These are phyloP conservation scores for Barnettozyma populi DNA, from an alignment of 805 yeast species.

Conservation along the genomic window DNA sequence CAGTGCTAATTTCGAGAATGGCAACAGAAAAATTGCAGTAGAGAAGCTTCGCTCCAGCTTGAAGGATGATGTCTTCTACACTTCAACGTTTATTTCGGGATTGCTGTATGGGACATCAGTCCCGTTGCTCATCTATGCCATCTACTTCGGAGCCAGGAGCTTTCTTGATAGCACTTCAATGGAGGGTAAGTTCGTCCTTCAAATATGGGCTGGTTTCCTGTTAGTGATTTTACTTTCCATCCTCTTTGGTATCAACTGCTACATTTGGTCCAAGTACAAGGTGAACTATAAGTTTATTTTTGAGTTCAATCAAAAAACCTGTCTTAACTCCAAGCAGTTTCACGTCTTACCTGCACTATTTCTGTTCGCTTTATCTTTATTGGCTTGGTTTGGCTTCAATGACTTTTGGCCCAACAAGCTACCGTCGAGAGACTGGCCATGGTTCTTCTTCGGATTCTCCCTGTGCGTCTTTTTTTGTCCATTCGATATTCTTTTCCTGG, in stretches of 20 bases:
- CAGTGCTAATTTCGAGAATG: conserved; percentile 61
- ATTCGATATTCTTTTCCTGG: conserved; percentile 44
- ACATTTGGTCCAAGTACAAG: conserved; percentile 66
- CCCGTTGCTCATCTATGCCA: conserved; percentile 59
- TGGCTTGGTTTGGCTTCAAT: conserved; percentile 72
- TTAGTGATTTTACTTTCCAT: conserved; percentile 53
- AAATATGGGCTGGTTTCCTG: conserved; percentile 91
- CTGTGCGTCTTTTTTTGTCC: conserved; percentile 55
- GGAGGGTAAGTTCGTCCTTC: conserved; percentile 60
- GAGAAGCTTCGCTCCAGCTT: conserved; percentile 57
- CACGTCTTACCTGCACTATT: conserved; percentile 58
- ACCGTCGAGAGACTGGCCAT: conserved; percentile 74
- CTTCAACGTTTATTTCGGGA: conserved; percentile 56
- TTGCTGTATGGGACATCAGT: conserved; percentile 61
- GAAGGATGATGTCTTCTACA: conserved; percentile 31
- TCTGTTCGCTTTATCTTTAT: conserved; percentile 49
- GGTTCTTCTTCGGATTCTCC: conserved; percentile 59
- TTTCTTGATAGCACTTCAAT: conserved; percentile 37
- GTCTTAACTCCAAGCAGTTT: conserved; percentile 61
- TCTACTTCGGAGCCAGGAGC: conserved; percentile 46
- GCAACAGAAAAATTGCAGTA: conserved; percentile 61
- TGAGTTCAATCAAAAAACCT: conserved; percentile 70
- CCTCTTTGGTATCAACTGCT: conserved; percentile 63
- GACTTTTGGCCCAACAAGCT: conserved; percentile 57
- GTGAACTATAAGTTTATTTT: conserved; percentile 90